phyloP scores from a whole-genome alignment of 495 filamentous ascomycete species.

The Coniosporium apollinis region DNA sequence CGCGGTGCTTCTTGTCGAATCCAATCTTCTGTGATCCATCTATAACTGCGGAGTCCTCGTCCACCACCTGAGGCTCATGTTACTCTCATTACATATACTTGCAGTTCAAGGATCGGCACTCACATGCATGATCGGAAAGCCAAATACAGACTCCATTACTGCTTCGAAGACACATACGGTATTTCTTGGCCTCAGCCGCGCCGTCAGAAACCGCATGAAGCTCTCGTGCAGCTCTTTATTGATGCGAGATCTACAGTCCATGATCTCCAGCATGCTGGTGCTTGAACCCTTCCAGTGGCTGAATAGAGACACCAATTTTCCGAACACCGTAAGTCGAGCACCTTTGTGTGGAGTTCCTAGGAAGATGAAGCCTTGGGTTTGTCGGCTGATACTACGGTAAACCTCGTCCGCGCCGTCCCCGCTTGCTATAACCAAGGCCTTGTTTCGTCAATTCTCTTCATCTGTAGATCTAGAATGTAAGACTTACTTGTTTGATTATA shows the following conservation, averaged over 20 bases:
- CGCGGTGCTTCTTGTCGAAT: not conserved
- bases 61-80: not conserved
- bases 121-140: not conserved
- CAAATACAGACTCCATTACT: not conserved
- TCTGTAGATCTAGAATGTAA: not conserved
- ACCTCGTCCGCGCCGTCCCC: not conserved
- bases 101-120: not conserved
- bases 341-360: not conserved
- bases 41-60: not conserved
- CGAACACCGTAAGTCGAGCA: not conserved
- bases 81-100: not conserved
- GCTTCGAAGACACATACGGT: not conserved
- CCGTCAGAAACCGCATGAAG: not conserved
- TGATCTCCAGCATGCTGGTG: not conserved
- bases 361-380: not conserved
- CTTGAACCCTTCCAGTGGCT: not conserved
- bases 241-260: not conserved
- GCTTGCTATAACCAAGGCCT: not conserved
- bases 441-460: not conserved
- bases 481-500: constrained; percentile 2
- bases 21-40: not conserved
- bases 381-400: not conserved
- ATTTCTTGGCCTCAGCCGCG: not conserved
- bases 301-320: not conserved
- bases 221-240: not conserved